Evolutionary conservation across 2,329 filamentous ascomycete species (phyloP).

Genomic region (Microsporum canis): DNA sequence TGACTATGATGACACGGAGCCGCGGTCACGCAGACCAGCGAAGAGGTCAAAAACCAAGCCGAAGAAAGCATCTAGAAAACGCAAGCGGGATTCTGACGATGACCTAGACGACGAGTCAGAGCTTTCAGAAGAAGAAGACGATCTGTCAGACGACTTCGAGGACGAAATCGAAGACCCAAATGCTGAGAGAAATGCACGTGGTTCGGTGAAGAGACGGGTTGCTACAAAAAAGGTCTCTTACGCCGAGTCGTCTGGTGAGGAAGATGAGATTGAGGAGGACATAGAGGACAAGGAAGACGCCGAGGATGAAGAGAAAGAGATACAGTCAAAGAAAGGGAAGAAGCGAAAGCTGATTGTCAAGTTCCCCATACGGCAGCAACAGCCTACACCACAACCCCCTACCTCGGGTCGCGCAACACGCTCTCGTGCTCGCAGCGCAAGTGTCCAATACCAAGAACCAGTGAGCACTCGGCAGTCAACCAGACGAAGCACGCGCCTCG

Average conservation of each 20-base stretch:
- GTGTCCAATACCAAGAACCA: conserved; percentile 13
- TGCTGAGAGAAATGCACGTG: conserved; percentile 44
- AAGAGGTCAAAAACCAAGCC: conserved; percentile 23
- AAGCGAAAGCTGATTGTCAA: conserved; percentile 9
- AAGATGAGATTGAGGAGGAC: conserved; percentile 19
- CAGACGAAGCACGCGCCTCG: conserved; percentile 48
- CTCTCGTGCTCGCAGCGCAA: conserved; percentile 23
- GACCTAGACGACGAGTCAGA: conserved; percentile 32
- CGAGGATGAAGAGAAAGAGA: conserved; percentile 16
- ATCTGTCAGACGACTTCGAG: conserved; percentile 30
- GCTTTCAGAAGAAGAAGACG: conserved; percentile 8
- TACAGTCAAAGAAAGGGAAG: conserved; percentile 8
- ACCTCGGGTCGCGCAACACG: conserved; percentile 15
- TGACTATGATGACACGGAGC: conserved; percentile 32
- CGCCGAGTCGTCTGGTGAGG: conserved; percentile 40
- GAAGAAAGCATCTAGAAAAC: conserved; percentile 23
- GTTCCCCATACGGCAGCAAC: conserved; percentile 13
- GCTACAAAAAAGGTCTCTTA: conserved; percentile 46
- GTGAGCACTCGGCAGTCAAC: conserved; percentile 17
- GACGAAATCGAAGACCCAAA: conserved; percentile 29
- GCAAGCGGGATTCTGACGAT: conserved; percentile 35
- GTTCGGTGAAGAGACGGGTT: conserved; percentile 45
- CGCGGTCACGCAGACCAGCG: conserved; percentile 20
- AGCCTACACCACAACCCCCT: conserved; percentile 10
- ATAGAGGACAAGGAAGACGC: conserved; percentile 19